Evolutionary conservation across 345 rosid genomes (phyloP).

Genomic region (Arabis alpina): DNA sequence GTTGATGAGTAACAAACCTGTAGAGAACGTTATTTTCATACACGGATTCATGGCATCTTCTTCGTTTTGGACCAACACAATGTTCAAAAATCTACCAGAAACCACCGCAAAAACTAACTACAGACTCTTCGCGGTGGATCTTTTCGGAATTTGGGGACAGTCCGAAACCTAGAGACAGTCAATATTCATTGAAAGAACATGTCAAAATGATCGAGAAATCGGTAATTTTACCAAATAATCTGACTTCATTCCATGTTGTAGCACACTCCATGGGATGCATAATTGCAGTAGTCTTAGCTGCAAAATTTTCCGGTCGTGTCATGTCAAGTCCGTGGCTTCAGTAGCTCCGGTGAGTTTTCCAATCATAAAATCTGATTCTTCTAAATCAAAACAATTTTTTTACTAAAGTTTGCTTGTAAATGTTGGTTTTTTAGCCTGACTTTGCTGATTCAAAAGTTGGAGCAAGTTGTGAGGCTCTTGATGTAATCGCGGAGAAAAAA

Average conservation of each 20-base stretch:
- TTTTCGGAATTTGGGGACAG: conserved; percentile 76
- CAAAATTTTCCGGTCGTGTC: conserved; percentile 51
- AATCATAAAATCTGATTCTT: background rate
- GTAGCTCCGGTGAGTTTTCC: conserved; percentile 63
- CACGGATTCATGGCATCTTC: conserved; percentile 78
- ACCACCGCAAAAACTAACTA: conserved; percentile 35
- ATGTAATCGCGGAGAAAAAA: conserved; percentile 64
- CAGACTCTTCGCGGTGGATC: conserved; percentile 66
- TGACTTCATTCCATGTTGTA: conserved; percentile 70
- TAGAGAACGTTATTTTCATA: conserved; percentile 69
- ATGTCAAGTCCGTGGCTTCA: conserved; percentile 63
- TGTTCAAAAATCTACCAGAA: conserved; percentile 56
- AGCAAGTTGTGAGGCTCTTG: conserved; percentile 55
- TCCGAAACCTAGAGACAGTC: conserved; percentile 69
- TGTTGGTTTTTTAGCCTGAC: conserved; percentile 53
- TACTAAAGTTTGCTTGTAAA: background rate
- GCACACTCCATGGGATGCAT: conserved; percentile 90
- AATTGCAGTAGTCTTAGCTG: conserved; percentile 64
- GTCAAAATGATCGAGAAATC: conserved; percentile 65
- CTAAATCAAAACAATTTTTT: background rate
- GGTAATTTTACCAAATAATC: conserved; percentile 49
- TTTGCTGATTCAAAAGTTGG: conserved; percentile 44
- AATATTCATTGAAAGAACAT: conserved; percentile 63
- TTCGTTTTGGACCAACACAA: conserved; percentile 65
- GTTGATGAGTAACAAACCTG: conserved; percentile 40